Percentiles rank a stretch among this genome's conserved stretches.
Conservation (phyloP, 1,139 yeast genomes). For the Tardiomyces depauwii region DNA sequence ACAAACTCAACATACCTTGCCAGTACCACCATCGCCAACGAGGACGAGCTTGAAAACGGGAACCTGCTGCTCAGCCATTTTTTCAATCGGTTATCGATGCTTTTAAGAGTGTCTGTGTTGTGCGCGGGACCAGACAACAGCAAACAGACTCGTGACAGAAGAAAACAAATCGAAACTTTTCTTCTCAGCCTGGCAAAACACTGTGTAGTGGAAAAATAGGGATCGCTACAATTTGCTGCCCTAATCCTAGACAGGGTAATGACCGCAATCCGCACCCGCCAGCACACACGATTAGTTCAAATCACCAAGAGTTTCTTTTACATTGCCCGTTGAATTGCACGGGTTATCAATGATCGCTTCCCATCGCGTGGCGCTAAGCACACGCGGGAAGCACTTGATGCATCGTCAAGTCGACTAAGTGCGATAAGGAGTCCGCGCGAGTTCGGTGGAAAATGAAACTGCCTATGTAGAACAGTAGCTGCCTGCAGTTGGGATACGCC, state of each 20-base stretch:
- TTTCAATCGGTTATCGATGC: not conserved
- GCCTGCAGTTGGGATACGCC: too few relatives aligned
- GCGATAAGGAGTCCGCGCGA: too few relatives aligned
- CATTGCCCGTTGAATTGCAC: too few relatives aligned
- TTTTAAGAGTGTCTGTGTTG: not conserved
- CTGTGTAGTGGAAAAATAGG: not conserved
- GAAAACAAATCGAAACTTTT: not conserved
- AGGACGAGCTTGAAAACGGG: slow-evolving; percentile 96
- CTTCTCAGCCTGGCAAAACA: not conserved
- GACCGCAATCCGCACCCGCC: too few relatives aligned
- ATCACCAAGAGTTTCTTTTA: too few relatives aligned
- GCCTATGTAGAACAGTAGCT: too few relatives aligned
- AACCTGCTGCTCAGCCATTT: slow-evolving; percentile 41
- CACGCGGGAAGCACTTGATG: too few relatives aligned
- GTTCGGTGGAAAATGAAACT: too few relatives aligned
- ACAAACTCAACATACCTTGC: slow-evolving; percentile 42
- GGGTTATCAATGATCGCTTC: too few relatives aligned
- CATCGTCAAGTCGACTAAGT: too few relatives aligned
- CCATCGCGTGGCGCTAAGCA: too few relatives aligned
- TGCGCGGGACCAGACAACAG: not conserved
- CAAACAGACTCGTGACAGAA: not conserved
- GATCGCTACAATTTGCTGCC: not conserved
- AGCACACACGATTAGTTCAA: too few relatives aligned
- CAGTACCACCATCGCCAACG: slow-evolving; percentile 99
- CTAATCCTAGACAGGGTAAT: not conserved